These are phyloP conservation scores for Leccinum pachyderme DNA, from an alignment of 1,284 basidiomycete species.

Conservation along the genomic window DNA sequence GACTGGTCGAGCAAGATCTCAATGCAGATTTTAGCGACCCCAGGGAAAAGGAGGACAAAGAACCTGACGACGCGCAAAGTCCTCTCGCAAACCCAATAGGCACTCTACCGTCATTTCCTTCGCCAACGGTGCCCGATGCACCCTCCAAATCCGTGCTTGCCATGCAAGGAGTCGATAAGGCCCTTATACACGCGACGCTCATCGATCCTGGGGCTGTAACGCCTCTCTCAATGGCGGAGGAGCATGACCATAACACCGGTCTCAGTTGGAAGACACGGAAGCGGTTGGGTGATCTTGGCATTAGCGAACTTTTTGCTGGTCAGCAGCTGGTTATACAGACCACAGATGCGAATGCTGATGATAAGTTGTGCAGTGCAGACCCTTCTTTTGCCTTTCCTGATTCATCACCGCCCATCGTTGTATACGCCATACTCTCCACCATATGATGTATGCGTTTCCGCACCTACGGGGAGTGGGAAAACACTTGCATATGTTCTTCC, in stretches of 20 bases:
- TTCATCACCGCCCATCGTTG: constrained; percentile 48
- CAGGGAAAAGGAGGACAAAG: neutral
- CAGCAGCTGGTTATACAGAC: constrained; percentile 26
- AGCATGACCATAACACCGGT: constrained; percentile 43
- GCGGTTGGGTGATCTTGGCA: constrained; percentile 71
- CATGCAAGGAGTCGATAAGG: constrained; percentile 76
- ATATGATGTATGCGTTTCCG: constrained; percentile 92
- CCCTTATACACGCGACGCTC: constrained; percentile 69
- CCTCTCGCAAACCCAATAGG: constrained; percentile 13
- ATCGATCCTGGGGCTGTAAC: constrained; percentile 58
- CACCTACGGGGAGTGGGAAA: constrained; percentile 97
- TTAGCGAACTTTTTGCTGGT: constrained; percentile 87
- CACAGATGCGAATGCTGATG: constrained; percentile 6
- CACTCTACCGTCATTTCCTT: constrained; percentile 66
- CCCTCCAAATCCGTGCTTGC: constrained; percentile 56
- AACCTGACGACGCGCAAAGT: neutral
- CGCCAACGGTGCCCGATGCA: constrained; percentile 66
- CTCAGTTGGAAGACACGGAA: constrained; percentile 62
- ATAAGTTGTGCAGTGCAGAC: constrained; percentile 67
- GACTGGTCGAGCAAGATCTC: constrained; percentile 1
- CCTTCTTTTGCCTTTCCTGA: constrained; percentile 74
- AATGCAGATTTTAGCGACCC: neutral
- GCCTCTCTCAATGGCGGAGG: constrained; percentile 45
- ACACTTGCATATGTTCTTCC: constrained; percentile 94
- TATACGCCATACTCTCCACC: constrained; percentile 73